Evolutionary conservation across 2,329 filamentous ascomycete species (phyloP), one percentile per base, ranked within the genome.

Genomic region (Xylariales sp.): DNA sequence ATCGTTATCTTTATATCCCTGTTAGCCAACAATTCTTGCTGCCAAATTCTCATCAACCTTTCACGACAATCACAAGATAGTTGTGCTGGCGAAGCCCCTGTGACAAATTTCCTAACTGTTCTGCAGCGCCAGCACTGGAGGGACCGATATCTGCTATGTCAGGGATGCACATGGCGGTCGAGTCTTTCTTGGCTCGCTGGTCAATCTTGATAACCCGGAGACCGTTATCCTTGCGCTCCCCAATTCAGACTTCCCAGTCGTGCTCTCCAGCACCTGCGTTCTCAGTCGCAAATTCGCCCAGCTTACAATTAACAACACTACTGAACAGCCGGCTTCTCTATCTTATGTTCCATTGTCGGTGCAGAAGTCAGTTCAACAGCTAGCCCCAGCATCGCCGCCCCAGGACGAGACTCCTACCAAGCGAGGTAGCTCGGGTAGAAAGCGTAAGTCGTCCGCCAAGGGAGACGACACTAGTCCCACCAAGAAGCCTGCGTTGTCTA

Each of bases 401-500:
- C n/a, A n/a, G n/a, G n/a, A n/a, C n/a, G n/a, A n/a, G n/a, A n/a
- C n/a, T n/a, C 35, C 35, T 10, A 32, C 35, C 18, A 19, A 29
- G 2, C 33, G 17, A 13, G 14, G 10, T 8, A 8, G 6, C 6
- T 38, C 28, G 6, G 21, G 27, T 15, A 23, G 28, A 18, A 38
- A 38, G 35, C 35, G 35, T 10, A 37, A 37, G 34, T n/a, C 34
- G 5, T 10, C 34, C 10, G 12, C 24, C n/a, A n/a, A n/a, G n/a
- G n/a, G n/a, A n/a, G n/a, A n/a, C n/a, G n/a, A n/a, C n/a, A n/a
- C n/a, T n/a, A n/a, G n/a, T n/a, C n/a, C n/a, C n/a, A 25, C 23
- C 23, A 37, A 37, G 34, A 29, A 23, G 1, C 24, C 34, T 16
- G 16, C 6, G 7, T 23, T 27, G 10, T 17, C 17, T 13, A 37